Conservation (phyloP, 2,329 filamentous ascomycete genomes). For the Emmonsia crescens region DNA sequence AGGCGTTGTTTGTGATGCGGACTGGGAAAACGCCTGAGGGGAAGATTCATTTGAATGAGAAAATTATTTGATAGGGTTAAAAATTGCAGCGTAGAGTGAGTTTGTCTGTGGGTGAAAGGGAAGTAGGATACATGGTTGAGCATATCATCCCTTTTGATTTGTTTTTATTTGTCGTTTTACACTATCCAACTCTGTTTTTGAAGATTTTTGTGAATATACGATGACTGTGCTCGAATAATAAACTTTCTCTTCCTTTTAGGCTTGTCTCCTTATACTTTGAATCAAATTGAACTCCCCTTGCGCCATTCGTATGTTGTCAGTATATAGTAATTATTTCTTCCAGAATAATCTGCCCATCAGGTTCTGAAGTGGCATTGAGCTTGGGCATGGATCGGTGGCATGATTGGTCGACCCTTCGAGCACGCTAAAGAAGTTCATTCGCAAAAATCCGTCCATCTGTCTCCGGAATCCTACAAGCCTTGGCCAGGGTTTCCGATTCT, state of each 20-base stretch:
- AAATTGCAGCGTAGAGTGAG: background rate
- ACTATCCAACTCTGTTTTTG: too few species aligned
- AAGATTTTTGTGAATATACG: too few species aligned
- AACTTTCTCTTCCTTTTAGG: background rate
- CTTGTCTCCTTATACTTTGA: too few species aligned
- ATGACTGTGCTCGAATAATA: too few species aligned
- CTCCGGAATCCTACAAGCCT: background rate
- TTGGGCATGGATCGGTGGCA: background rate
- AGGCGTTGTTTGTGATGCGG: conserved; percentile 10
- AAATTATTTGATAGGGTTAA: conserved; percentile 1
- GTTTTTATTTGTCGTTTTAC: background rate
- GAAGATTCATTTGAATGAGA: conserved; percentile 12
- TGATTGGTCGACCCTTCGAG: background rate
- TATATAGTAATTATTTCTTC: too few species aligned
- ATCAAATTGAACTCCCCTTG: background rate
- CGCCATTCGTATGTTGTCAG: too few species aligned
- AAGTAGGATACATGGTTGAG: background rate
- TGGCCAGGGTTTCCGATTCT: background rate
- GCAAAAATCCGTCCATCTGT: background rate
- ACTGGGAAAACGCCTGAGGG: conserved; percentile 9
- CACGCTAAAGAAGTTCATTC: background rate
- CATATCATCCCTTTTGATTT: background rate
- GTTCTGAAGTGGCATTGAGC: too few species aligned
- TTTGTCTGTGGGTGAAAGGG: background rate
- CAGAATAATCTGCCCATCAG: too few species aligned